Evolutionary conservation across 176 grass and related monocot genomes (phyloP).

Genomic region (Carex myosuroides): DNA sequence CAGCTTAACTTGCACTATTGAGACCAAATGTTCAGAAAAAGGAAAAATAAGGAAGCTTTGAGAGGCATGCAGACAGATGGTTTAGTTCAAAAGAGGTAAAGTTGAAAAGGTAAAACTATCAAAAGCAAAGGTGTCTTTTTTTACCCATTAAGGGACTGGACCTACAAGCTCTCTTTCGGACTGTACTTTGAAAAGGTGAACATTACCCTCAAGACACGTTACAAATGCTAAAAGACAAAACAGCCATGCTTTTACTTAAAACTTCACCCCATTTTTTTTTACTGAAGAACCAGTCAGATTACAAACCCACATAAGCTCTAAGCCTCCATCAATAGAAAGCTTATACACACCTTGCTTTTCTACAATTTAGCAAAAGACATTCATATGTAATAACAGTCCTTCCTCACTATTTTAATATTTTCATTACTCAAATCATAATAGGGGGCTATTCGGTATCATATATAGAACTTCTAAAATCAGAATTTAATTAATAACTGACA

Average conservation of each 20-base stretch:
- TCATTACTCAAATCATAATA: not conserved
- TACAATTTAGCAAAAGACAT: not conserved
- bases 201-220: slow-evolving; percentile 23
- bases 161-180: slow-evolving; percentile 27
- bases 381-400: not conserved
- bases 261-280: not conserved
- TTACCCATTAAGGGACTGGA: slow-evolving; percentile 27
- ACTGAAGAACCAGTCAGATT: not conserved
- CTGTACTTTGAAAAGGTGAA: slow-evolving; percentile 44
- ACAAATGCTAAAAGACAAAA: slow-evolving; percentile 36
- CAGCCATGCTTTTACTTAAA: slow-evolving; percentile 20
- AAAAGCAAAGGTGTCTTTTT: slow-evolving; percentile 35
- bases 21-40: not conserved
- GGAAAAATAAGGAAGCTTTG: not conserved
- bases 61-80: slow-evolving; percentile 4
- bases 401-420: not conserved
- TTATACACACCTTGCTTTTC: not conserved
- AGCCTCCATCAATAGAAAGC: too few relatives aligned
- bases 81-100: slow-evolving; percentile 1
- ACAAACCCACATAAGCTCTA: too few relatives aligned
- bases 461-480: not conserved
- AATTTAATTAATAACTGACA: not conserved
- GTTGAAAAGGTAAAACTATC: slow-evolving; percentile 10
- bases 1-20: not conserved
- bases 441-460: not conserved